Evolutionary conservation across 495 filamentous ascomycete genomes (phyloP).

Genomic region (Platismatia glauca): DNA sequence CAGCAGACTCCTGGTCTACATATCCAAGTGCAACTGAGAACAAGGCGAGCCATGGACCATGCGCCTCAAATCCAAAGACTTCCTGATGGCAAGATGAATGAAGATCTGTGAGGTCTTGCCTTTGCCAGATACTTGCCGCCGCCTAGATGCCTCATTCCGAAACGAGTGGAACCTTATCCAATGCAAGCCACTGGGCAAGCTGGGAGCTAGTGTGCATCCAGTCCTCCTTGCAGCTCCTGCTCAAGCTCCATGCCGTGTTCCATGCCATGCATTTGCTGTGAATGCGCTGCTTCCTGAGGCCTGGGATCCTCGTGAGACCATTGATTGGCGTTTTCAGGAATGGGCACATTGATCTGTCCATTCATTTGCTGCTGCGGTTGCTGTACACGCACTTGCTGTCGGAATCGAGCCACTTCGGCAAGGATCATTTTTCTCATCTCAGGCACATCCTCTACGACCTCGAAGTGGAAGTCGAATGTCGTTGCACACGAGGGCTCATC

Average conservation of each 20-base stretch:
- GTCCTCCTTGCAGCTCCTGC: constrained; percentile 72
- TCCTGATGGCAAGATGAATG: background rate
- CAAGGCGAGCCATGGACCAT: background rate
- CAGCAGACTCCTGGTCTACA: background rate
- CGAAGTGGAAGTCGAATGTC: constrained; percentile 97
- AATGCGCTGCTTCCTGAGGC: constrained; percentile 61
- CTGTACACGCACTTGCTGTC: constrained; percentile 59
- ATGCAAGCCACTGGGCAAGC: background rate
- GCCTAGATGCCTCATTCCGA: background rate
- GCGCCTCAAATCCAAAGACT: background rate
- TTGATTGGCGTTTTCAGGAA: constrained; percentile 58
- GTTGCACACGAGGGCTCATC: constrained; percentile 90
- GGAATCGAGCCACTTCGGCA: constrained; percentile 80
- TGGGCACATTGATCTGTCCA: constrained; percentile 52
- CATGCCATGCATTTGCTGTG: constrained; percentile 40
- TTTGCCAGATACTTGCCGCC: background rate
- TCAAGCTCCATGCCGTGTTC: constrained; percentile 53
- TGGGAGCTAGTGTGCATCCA: constrained; percentile 47
- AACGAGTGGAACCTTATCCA: constrained; percentile 1
- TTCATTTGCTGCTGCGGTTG: constrained; percentile 43
- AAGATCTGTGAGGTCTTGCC: background rate
- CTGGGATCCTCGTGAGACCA: constrained; percentile 80
- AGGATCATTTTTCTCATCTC: constrained; percentile 98
- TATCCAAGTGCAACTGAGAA: constrained; percentile 4
- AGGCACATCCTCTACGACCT: constrained; percentile 81